Conservation (phyloP, 805 yeast species). For the Starmerella bombi region DNA sequence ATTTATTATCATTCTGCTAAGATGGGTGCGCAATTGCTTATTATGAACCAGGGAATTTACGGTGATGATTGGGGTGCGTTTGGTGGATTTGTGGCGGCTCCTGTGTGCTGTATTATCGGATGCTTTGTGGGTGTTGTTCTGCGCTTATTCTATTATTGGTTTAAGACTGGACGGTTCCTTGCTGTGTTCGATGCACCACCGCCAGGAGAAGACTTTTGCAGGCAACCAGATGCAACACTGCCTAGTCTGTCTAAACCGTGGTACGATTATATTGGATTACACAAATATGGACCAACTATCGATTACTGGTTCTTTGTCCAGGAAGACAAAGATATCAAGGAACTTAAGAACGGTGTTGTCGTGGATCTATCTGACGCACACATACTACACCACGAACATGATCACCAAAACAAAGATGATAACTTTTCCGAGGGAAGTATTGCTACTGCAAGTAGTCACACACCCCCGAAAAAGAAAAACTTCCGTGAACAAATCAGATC, state of each 20-base stretch:
- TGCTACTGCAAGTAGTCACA: no score
- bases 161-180: constrained; percentile 8
- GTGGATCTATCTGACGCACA: not conserved
- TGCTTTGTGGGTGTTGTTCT: constrained; percentile 38
- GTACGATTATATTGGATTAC: constrained; percentile 16
- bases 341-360: constrained; percentile 1
- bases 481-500: not conserved
- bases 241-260: constrained; percentile 17
- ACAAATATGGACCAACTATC: constrained; percentile 3
- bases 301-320: constrained; percentile 20
- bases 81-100: constrained; percentile 88
- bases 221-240: constrained; percentile 12
- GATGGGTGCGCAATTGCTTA: constrained; percentile 65
- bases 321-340: constrained; percentile 3
- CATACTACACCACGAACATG: no score
- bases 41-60: constrained; percentile 57
- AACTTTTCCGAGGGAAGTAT: not conserved
- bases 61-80: constrained; percentile 82
- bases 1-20: constrained; percentile 52
- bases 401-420: not conserved
- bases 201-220: constrained; percentile 8
- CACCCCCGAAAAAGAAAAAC: not conserved
- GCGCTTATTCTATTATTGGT: constrained; percentile 17
- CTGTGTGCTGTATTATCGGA: constrained; percentile 59
- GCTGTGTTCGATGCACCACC: constrained; percentile 20